These are phyloP conservation scores for Ambrosiella beaveri DNA, from an alignment of 2,329 filamentous ascomycete genomes.

Conservation along the genomic window DNA sequence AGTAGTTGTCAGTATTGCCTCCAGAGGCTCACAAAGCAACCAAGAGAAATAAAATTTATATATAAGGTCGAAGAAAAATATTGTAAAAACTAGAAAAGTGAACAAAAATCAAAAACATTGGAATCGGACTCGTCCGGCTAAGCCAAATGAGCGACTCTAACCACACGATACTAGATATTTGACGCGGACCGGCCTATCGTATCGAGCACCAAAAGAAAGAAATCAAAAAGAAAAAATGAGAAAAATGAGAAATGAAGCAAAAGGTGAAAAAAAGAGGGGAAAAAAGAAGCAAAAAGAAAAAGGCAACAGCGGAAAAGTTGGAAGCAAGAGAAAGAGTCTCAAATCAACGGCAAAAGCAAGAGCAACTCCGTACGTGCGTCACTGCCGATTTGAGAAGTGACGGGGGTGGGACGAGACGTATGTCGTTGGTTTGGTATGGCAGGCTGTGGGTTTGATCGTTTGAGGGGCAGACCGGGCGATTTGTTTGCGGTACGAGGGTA, in stretches of 20 bases:
- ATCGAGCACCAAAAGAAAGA: neutral
- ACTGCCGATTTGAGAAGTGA: neutral
- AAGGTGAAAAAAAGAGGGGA: slow-evolving; percentile 11
- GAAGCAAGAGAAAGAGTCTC: neutral
- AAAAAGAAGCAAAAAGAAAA: slow-evolving; percentile 12
- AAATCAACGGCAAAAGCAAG: neutral
- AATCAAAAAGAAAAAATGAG: neutral
- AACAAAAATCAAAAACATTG: slow-evolving; percentile 6
- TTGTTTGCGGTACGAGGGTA: no score
- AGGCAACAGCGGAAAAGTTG: neutral
- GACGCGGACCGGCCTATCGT: neutral
- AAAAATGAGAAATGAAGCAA: neutral
- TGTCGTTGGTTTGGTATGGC: neutral
- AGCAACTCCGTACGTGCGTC: neutral
- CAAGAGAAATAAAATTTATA: neutral
- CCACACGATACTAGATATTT: slow-evolving; percentile 1
- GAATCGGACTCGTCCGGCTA: neutral
- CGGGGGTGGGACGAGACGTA: neutral
- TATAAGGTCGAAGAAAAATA: slow-evolving; percentile 8
- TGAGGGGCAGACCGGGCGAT: no score
- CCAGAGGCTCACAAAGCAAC: slow-evolving; percentile 1
- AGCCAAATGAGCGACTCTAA: neutral
- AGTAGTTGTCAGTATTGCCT: neutral
- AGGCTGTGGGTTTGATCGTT: no score
- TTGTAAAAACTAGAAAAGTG: slow-evolving; percentile 12